Base-by-base conservation (phyloP, 1,284 basidiomycete genomes). In the Fomes fomentarius region DNA sequence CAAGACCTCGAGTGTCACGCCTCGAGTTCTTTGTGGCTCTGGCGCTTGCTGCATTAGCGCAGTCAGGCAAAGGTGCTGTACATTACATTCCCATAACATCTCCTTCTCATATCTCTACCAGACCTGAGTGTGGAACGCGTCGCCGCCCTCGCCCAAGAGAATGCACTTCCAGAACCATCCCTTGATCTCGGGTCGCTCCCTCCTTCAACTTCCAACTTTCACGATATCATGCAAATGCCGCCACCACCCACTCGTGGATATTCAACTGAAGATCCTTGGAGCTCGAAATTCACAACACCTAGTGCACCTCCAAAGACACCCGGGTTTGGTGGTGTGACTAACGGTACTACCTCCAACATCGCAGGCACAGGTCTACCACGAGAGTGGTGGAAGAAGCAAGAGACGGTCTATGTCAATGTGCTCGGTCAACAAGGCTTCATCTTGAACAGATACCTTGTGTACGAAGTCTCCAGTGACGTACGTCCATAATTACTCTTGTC, bases 11-110 rank as follows among this genome's bases (percentile, higher is more conserved):
- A 34, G 88, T 96, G 39, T 91, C 91, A 10, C 90, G 84, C 62
- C 81, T 88, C 52, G 93, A 96, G 66, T 94, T 95, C 74, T 95
- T 91, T 69, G 89, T 94, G 25, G 89, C 93, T 14, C 72, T 96
- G 17, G 93, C 91, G 10, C 78, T 96, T 14, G 91, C 91, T 48
- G 91, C 92, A 5, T 75, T 94, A 19, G 91, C 91, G n/a, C 94
- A 94, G 70, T 74, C 81, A 3, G 87, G 84, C 12, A 87, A 87
- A 81, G 89, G 91, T 89, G 55, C 26, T 21, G 9, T 37, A 7
- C 14, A 14, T 12, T 24, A 3, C 17, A 9, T 19, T 17, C 15
- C n/a, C n/a, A n/a, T n/a, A 2, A 19, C 6, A 19, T 15, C 11
- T 2, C 7, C 22, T 0, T 15, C 33, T 31, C 17, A 30, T 40